phyloP scores from a whole-genome alignment of 2,329 filamentous ascomycete species.

The Neoarthrinium moseri region DNA sequence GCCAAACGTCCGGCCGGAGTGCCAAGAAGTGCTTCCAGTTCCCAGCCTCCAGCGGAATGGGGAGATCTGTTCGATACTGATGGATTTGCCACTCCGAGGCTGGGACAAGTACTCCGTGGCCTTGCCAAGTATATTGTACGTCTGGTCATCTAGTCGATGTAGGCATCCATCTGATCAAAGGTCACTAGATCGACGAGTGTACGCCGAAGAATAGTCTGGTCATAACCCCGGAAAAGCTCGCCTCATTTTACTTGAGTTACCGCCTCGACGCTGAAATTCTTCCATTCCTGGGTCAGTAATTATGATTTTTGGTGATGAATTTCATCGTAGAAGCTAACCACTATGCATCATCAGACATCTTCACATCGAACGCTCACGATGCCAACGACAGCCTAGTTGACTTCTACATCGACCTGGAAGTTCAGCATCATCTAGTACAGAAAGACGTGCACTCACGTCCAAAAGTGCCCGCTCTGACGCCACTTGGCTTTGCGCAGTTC shows the following conservation, averaged over 20 bases:
- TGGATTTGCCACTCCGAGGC: constrained; percentile 64
- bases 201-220: constrained; percentile 67
- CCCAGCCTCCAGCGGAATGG: constrained; percentile 50
- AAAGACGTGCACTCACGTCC: constrained; percentile 49
- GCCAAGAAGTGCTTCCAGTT: background rate
- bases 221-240: constrained; percentile 73
- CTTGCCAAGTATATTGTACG: constrained; percentile 72
- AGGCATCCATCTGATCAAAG: background rate
- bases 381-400: constrained; percentile 52
- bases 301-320: too few species aligned
- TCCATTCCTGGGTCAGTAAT: constrained; percentile 61
- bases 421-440: constrained; percentile 66
- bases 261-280: constrained; percentile 64
- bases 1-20: background rate
- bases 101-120: constrained; percentile 70
- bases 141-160: constrained; percentile 3
- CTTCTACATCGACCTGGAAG: constrained; percentile 55
- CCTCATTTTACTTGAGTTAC: constrained; percentile 69
- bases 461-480: constrained; percentile 63
- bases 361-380: constrained; percentile 40
- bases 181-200: constrained; percentile 63
- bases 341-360: constrained; percentile 53
- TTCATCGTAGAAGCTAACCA: too few species aligned
- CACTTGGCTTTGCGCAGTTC: constrained; percentile 69
- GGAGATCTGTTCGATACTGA: constrained; percentile 69